These are phyloP conservation scores for Leptographium lundbergii DNA, from an alignment of 2,329 filamentous ascomycete genomes.

Conservation along the genomic window DNA sequence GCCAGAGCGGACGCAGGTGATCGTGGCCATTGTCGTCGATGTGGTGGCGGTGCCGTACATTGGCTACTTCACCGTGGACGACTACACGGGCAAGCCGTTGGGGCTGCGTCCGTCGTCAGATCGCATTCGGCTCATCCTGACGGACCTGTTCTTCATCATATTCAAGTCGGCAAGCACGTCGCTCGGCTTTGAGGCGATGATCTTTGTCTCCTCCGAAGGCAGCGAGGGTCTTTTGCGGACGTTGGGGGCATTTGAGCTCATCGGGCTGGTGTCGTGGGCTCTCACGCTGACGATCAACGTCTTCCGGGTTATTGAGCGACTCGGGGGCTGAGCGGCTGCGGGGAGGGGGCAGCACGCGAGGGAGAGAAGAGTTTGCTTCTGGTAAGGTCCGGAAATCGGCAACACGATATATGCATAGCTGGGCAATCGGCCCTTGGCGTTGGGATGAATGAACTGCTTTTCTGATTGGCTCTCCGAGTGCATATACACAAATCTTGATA, in stretches of 20 bases:
- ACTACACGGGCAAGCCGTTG: conserved; percentile 88
- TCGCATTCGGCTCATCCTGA: conserved; percentile 79
- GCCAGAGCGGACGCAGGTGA: conserved; percentile 58
- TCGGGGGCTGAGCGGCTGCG: conserved; percentile 8
- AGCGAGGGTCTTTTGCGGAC: conserved; percentile 10
- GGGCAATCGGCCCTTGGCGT: neutral
- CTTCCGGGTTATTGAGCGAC: conserved; percentile 14
- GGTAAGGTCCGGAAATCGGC: neutral
- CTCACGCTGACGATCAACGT: conserved; percentile 15
- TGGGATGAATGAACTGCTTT: neutral
- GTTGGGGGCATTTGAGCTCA: conserved; percentile 14
- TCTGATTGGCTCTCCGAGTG: neutral
- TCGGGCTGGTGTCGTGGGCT: conserved; percentile 14
- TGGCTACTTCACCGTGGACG: conserved; percentile 87
- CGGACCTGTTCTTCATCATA: conserved; percentile 93
- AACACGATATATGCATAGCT: neutral
- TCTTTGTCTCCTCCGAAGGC: conserved; percentile 9
- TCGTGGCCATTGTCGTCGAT: conserved; percentile 84
- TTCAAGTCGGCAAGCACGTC: conserved; percentile 91
- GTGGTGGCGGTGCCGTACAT: conserved; percentile 82
- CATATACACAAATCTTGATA: neutral
- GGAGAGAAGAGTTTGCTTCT: neutral
- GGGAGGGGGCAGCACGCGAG: neutral
- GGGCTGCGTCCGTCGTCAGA: conserved; percentile 72
- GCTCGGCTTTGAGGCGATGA: conserved; percentile 35